Conservation (phyloP, 2,329 filamentous ascomycete genomes). For the Fusarium vanettenii region DNA sequence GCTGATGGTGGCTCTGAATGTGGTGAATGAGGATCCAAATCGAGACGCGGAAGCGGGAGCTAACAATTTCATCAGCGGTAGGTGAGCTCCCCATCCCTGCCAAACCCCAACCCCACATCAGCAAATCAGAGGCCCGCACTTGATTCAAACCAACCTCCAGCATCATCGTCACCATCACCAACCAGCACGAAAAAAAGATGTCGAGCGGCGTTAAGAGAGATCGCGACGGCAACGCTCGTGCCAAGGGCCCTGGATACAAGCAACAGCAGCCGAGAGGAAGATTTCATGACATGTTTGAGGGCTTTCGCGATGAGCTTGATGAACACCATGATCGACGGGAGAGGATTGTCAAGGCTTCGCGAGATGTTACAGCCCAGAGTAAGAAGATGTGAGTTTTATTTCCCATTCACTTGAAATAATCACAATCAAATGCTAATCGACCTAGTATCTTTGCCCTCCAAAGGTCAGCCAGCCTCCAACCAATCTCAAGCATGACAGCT, state of each 20-base stretch:
- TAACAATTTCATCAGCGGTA: slow-evolving; percentile 34
- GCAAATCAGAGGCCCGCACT: slow-evolving; percentile 33
- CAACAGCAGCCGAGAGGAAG: slow-evolving; percentile 51
- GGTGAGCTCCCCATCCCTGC: slow-evolving; percentile 26
- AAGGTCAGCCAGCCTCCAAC: slow-evolving; percentile 44
- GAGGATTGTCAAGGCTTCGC: slow-evolving; percentile 87
- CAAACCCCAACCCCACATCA: slow-evolving; percentile 23
- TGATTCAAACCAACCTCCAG: slow-evolving; percentile 25
- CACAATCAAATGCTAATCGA: neutral
- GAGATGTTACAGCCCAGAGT: slow-evolving; percentile 92
- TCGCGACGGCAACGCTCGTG: slow-evolving; percentile 60
- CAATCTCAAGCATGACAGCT: slow-evolving; percentile 12
- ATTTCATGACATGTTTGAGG: slow-evolving; percentile 83
- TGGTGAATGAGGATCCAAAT: slow-evolving; percentile 25
- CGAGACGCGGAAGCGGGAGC: slow-evolving; percentile 13
- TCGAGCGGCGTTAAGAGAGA: slow-evolving; percentile 29
- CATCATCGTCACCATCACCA: slow-evolving; percentile 27
- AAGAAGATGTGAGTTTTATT: slow-evolving; percentile 85
- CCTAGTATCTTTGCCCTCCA: slow-evolving; percentile 54
- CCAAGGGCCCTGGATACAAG: slow-evolving; percentile 49
- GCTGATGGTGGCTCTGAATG: slow-evolving; percentile 17
- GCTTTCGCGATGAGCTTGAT: slow-evolving; percentile 88
- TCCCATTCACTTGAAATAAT: neutral
- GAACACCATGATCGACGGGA: slow-evolving; percentile 94
- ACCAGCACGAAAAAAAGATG: slow-evolving; percentile 5